A percentile compares a stretch with the other conserved stretches of the same genome.
phyloP scores from a whole-genome alignment of 768 basidiomycete genomes.

The Lactarius hengduanensis region DNA sequence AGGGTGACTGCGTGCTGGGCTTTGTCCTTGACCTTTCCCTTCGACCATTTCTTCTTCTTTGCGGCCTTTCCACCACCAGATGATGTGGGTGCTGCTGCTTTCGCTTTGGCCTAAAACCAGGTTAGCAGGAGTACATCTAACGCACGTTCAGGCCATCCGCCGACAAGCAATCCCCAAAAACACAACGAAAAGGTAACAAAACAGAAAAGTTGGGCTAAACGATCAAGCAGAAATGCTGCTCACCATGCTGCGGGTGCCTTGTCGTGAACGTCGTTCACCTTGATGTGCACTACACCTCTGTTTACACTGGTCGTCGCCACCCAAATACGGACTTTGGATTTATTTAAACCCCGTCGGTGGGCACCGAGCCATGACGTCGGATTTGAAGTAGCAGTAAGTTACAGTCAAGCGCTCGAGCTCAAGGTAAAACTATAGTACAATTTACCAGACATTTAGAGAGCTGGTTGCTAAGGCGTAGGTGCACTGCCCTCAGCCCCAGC shows the following conservation, averaged over 20 bases:
- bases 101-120: constrained; percentile 50
- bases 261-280: constrained; percentile 29
- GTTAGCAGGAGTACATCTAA: constrained; percentile 32
- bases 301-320: neutral
- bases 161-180: constrained; percentile 13
- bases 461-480: neutral
- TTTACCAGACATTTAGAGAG: neutral
- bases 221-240: constrained; percentile 26
- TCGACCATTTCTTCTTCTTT: constrained; percentile 99
- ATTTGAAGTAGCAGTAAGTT: neutral
- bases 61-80: constrained; percentile 80
- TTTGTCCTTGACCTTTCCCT: constrained; percentile 99
- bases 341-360: neutral
- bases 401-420: too few relatives aligned
- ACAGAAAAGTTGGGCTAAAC: constrained; percentile 5
- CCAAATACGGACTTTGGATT: neutral
- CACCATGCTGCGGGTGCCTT: constrained; percentile 37
- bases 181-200: constrained; percentile 9
- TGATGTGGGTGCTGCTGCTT: constrained; percentile 67
- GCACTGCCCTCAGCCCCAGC: constrained; percentile 29
- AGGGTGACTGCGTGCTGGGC: constrained; percentile 93
- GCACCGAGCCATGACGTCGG: neutral
- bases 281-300: neutral
- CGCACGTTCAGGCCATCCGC: constrained; percentile 32
- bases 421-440: too few relatives aligned